Conservation (phyloP, 345 rosid genomes). For the Hibiscus tridactylites region DNA sequence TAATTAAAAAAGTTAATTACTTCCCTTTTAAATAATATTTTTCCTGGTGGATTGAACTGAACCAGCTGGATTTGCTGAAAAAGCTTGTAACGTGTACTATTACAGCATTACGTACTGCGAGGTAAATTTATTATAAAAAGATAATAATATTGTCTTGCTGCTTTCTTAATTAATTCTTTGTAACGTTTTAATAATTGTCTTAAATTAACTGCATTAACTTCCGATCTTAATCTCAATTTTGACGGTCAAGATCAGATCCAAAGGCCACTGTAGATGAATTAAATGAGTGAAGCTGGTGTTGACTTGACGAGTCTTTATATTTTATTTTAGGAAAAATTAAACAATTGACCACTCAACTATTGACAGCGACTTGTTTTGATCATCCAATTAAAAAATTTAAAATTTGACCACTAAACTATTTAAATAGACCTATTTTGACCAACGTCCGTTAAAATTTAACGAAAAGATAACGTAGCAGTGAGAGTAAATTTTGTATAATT, state of each 20-base stretch:
- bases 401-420: too few species aligned
- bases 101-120: not conserved
- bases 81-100: conserved; percentile 11
- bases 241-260: not conserved
- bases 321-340: too few species aligned
- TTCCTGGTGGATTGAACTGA: not conserved
- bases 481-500: too few species aligned
- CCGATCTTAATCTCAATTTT: not conserved
- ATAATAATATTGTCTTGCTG: conserved; percentile 5
- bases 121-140: not conserved
- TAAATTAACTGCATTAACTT: not conserved
- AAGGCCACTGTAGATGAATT: not conserved
- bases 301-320: too few species aligned
- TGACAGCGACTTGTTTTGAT: too few species aligned
- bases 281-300: too few species aligned
- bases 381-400: too few species aligned
- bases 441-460: too few species aligned
- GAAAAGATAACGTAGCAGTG: too few species aligned
- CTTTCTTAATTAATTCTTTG: not conserved
- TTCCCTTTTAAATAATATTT: not conserved
- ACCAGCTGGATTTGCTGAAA: conserved; percentile 6
- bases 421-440: too few species aligned
- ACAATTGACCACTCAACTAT: too few species aligned
- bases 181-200: not conserved
- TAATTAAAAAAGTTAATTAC: not conserved